A percentile compares a stretch with the other conserved stretches of the same genome.
phyloP scores from a whole-genome alignment of 2,329 filamentous ascomycete species.

The Xylariaceae sp. region DNA sequence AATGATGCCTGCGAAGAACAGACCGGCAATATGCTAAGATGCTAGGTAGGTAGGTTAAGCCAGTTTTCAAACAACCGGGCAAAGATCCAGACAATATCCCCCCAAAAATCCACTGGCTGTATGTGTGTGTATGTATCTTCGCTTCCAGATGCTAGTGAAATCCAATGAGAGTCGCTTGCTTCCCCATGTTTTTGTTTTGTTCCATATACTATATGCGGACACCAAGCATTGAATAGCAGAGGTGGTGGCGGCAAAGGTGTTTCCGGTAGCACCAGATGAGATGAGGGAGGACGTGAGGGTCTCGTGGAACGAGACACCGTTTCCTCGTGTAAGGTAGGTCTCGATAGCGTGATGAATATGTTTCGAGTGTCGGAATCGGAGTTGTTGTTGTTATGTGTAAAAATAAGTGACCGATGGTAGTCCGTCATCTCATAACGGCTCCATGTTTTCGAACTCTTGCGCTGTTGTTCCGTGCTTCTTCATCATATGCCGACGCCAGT shows the following conservation, averaged over 20 bases:
- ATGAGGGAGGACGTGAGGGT: background rate
- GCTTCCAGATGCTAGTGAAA: constrained; percentile 23
- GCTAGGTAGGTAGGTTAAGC: background rate
- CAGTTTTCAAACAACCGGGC: background rate
- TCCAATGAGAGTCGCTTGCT: constrained; percentile 24
- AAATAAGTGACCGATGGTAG: background rate
- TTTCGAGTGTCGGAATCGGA: background rate
- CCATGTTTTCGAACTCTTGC: constrained; percentile 27
- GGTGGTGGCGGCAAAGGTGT: background rate
- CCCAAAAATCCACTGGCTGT: background rate
- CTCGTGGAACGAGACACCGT: background rate
- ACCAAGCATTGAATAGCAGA: constrained; percentile 6
- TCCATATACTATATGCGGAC: constrained; percentile 9
- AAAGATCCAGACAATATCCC: background rate
- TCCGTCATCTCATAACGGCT: constrained; percentile 22
- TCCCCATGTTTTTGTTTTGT: constrained; percentile 23
- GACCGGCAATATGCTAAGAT: too few relatives aligned
- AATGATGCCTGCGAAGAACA: constrained; percentile 6
- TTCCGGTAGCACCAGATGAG: background rate
- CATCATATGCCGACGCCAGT: constrained; percentile 58
- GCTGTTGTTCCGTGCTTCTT: constrained; percentile 46
- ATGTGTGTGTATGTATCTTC: constrained; percentile 1
- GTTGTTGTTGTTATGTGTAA: constrained; percentile 8
- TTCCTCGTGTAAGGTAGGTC: background rate
- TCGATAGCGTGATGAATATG: background rate